Base-by-base conservation (phyloP, 768 basidiomycete genomes). In the Antrodiella citrinella region DNA sequence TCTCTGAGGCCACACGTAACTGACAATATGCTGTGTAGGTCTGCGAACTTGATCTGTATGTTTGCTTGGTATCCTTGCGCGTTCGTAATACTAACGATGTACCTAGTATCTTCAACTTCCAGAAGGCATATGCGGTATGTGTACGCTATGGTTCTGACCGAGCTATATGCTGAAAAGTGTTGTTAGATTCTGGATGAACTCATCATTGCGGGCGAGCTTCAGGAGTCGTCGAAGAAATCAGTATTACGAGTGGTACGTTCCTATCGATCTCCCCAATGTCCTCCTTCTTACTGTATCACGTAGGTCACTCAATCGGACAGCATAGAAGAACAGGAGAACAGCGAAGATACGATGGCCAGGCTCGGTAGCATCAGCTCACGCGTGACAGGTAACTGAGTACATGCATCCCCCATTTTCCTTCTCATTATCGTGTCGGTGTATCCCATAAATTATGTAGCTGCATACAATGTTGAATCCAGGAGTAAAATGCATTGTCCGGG, bases 81-180 rank as follows among this genome's bases (percentile, higher is more conserved):
- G 39, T 43, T 35, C 10, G 13, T 4, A 9, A 15, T 35, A 5
- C 30, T 30, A 18, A 43, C 35, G 19, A 11, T 23, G 20, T 45
- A 21, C 38, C 18, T 57, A 93, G 91, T 48, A 95, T 97, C 57
- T 98, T 96, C 78, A 96, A 96, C 71, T 97, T 97, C 65, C 89
- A 97, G 64, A 90, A 92, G 65, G 95, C 94, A 1, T 96, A 92
- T 64, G 82, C 89, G 3, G 93, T 89, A 54, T 42, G 72, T 62
- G 18, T 42, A 23, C 40, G 45, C 15, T 43, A 35, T 7, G 15
- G 30, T 35, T 51, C 11, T n/a, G n/a, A 21, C 11, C 45, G 11
- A 20, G 2, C 3, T 35, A 4, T 48, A 21, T 15, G 30, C 3
- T 13, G 35, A 20, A n/a, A n/a, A 3, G 21, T 25, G 20, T 51